These are phyloP conservation scores for Sporodiniella umbellata DNA, from an alignment of 371 early-diverging fungal genomes.

Conservation along the genomic window DNA sequence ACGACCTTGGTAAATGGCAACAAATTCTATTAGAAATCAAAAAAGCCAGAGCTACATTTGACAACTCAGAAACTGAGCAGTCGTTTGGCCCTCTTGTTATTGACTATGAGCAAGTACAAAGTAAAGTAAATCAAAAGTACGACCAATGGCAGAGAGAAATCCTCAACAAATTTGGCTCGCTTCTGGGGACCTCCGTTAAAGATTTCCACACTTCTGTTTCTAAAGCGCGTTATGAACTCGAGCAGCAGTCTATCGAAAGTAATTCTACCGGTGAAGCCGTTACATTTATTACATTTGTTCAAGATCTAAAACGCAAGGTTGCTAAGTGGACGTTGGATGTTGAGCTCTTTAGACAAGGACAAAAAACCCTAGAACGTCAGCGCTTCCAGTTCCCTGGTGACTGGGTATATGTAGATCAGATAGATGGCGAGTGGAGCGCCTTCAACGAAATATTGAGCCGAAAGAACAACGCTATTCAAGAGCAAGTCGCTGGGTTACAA, in stretches of 20 bases:
- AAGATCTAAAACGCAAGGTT: constrained; percentile 88
- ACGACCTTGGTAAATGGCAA: constrained; percentile 92
- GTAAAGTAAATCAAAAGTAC: constrained; percentile 96
- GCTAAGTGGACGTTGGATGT: constrained; percentile 82
- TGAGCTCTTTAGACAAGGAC: constrained; percentile 85
- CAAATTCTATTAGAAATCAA: constrained; percentile 92
- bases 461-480: constrained; percentile 92
- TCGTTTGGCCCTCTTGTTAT: constrained; percentile 86
- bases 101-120: constrained; percentile 96
- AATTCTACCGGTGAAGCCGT: constrained; percentile 91
- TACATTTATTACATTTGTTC: constrained; percentile 93
- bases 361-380: constrained; percentile 92
- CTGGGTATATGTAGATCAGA: constrained; percentile 94
- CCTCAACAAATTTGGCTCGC: constrained; percentile 85
- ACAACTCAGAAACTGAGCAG: constrained; percentile 90
- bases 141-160: constrained; percentile 98
- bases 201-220: constrained; percentile 77
- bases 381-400: constrained; percentile 91
- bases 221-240: constrained; percentile 83
- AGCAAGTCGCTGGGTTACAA: constrained; percentile 89
- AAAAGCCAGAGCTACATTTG: constrained; percentile 91
- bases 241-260: constrained; percentile 83
- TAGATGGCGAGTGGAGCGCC: constrained; percentile 97
- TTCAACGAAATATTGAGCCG: constrained; percentile 90
- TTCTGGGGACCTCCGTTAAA: constrained; percentile 82